phyloP scores from a whole-genome alignment of 352 stramenopile genomes.

The Blastocystis sp. region DNA sequence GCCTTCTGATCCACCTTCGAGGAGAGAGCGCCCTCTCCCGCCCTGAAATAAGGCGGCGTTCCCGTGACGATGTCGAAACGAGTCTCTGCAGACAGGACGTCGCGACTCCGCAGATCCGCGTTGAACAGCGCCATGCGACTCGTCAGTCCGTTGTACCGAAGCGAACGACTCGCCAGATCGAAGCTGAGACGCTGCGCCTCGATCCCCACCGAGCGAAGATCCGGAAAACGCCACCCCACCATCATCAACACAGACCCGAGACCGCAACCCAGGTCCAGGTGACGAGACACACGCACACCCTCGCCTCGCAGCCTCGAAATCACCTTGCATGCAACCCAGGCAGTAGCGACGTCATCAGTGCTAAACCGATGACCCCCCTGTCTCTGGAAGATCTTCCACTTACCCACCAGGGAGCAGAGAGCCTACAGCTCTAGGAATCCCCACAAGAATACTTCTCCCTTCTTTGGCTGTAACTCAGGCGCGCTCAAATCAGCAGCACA shows the following conservation, averaged over 20 bases:
- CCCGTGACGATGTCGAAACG: constrained; percentile 70
- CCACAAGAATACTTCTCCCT: constrained; percentile 28
- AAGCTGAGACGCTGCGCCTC: constrained; percentile 64
- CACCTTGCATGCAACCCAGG: constrained; percentile 65
- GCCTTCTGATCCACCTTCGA: constrained; percentile 64
- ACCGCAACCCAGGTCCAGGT: constrained; percentile 69
- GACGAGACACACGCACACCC: neutral
- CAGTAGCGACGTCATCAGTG: constrained; percentile 71
- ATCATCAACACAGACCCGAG: constrained; percentile 71
- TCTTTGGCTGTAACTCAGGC: constrained; percentile 24
- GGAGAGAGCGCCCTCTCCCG: constrained; percentile 49
- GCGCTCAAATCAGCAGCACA: neutral
- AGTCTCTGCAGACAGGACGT: neutral
- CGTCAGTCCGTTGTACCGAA: constrained; percentile 61
- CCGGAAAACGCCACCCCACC: constrained; percentile 62
- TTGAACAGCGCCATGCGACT: constrained; percentile 29
- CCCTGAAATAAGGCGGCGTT: constrained; percentile 69
- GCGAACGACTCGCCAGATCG: constrained; percentile 61
- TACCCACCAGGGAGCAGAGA: constrained; percentile 68
- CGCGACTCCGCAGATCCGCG: constrained; percentile 62
- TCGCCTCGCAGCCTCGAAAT: neutral
- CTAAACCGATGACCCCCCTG: constrained; percentile 70
- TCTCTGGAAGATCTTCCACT: constrained; percentile 70
- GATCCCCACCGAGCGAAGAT: constrained; percentile 60
- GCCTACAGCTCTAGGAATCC: constrained; percentile 60